Evolutionary conservation across 306 rosid species (phyloP).

Genomic region (Prunus campanulata): DNA sequence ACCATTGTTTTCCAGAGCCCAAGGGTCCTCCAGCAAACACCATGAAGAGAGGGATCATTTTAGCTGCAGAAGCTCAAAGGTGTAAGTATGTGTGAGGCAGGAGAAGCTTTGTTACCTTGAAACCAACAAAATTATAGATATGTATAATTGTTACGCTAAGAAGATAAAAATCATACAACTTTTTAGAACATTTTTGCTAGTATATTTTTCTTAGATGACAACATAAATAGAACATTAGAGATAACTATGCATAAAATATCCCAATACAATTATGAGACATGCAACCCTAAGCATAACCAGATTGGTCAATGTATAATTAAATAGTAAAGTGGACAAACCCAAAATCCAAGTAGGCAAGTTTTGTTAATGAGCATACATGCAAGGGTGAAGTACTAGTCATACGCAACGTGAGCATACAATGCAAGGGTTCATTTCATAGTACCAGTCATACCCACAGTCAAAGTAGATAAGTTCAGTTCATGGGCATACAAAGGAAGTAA

Average conservation of each 20-base stretch:
- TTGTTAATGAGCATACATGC: background rate
- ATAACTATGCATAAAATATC: conserved; percentile 8
- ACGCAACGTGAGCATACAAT: background rate
- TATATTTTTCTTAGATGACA: background rate
- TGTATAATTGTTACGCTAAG: background rate
- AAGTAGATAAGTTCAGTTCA: too few relatives aligned
- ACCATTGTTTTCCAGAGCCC: conserved; percentile 98
- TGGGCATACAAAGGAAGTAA: too few relatives aligned
- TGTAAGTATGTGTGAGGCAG: conserved; percentile 4
- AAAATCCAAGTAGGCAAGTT: background rate
- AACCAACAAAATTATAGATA: conserved; percentile 5
- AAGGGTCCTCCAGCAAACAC: conserved; percentile 97
- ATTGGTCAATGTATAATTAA: conserved; percentile 2
- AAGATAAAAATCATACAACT: background rate
- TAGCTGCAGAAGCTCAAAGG: conserved; percentile 62
- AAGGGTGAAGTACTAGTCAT: background rate
- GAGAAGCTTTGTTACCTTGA: conserved; percentile 6
- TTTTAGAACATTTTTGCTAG: background rate
- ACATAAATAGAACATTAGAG: background rate
- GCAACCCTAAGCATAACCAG: background rate
- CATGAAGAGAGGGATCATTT: conserved; percentile 91
- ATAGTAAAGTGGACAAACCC: background rate
- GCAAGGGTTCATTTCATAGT: background rate
- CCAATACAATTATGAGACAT: conserved; percentile 10
- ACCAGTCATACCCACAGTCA: too few relatives aligned